phyloP scores from a whole-genome alignment of 2,329 filamentous ascomycete species.

The Trichoderma hamatum region DNA sequence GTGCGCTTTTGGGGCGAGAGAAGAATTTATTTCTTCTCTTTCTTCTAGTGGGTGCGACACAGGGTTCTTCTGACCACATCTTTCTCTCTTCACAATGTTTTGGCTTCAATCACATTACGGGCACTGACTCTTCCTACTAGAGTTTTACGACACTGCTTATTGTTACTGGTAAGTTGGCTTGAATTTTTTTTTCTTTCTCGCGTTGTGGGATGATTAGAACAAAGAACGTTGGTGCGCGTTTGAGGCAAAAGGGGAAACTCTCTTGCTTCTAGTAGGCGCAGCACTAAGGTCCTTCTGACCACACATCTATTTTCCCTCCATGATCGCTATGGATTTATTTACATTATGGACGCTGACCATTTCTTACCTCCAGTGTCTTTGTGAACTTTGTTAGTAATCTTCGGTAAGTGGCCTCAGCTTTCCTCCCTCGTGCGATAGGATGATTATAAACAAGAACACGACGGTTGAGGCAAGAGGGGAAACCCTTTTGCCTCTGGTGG shows the following conservation, averaged over 20 bases:
- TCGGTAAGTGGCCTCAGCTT: not conserved
- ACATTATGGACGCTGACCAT: not conserved
- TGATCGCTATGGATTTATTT: not conserved
- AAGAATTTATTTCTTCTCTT: not conserved
- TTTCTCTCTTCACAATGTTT: not conserved
- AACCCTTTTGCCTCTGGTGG: not conserved
- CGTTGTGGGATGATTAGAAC: not conserved
- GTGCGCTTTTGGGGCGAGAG: not conserved
- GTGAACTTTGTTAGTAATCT: not conserved
- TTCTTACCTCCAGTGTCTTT: not conserved
- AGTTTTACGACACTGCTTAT: not conserved
- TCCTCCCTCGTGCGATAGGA: not conserved
- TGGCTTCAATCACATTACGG: not conserved
- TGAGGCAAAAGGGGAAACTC: not conserved
- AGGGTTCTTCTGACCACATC: not conserved
- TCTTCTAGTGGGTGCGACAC: not conserved
- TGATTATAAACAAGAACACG: not conserved
- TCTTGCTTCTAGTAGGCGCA: too few species aligned
- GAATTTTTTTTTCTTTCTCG: not conserved
- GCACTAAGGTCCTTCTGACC: not conserved
- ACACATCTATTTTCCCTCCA: not conserved
- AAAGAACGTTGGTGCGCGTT: not conserved
- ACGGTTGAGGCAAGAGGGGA: not conserved
- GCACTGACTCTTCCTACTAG: not conserved
- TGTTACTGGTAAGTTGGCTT: not conserved